These are phyloP conservation scores for Ogataea nakhonphanomensis DNA, from an alignment of 805 yeast species.

Conservation along the genomic window DNA sequence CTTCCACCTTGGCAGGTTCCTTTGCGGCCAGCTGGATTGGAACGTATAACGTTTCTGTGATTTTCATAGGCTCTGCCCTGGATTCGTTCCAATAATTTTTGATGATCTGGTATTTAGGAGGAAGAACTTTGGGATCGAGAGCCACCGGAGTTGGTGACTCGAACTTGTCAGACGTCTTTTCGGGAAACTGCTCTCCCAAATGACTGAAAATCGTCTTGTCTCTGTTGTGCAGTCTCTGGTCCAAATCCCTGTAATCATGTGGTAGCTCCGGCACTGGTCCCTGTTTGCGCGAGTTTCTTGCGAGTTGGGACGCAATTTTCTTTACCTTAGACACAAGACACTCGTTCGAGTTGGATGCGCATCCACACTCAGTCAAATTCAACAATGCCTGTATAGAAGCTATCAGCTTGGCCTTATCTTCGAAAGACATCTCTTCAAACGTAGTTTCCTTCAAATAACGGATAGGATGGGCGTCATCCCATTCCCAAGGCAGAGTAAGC, in stretches of 20 bases:
- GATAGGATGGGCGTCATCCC: slow-evolving; percentile 82
- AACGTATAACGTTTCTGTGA: slow-evolving; percentile 9
- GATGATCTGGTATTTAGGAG: slow-evolving; percentile 24
- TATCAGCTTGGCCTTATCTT: slow-evolving; percentile 52
- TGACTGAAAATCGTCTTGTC: slow-evolving; percentile 19
- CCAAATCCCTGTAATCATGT: slow-evolving; percentile 32
- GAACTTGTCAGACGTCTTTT: slow-evolving; percentile 1
- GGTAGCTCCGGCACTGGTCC: slow-evolving; percentile 28
- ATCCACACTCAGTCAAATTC: slow-evolving; percentile 52
- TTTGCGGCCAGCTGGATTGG: slow-evolving; percentile 15
- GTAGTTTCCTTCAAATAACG: slow-evolving; percentile 45
- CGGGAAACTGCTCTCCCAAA: slow-evolving; percentile 8
- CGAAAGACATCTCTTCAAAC: slow-evolving; percentile 53
- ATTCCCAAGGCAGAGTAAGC: slow-evolving; percentile 79
- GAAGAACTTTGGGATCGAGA: slow-evolving; percentile 16
- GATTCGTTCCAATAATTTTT: slow-evolving; percentile 15
- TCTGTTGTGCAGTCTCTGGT: slow-evolving; percentile 28
- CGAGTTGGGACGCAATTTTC: slow-evolving; percentile 35
- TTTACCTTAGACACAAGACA: slow-evolving; percentile 60
- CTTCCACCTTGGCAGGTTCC: slow-evolving; percentile 12
- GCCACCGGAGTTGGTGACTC: slow-evolving; percentile 9
- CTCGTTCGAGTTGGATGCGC: slow-evolving; percentile 52
- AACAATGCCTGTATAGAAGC: slow-evolving; percentile 61
- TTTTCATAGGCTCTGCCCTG: background rate
- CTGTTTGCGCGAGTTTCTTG: slow-evolving; percentile 58